Base-by-base conservation (phyloP, 768 basidiomycete genomes). In the Hydnum rufescens region DNA sequence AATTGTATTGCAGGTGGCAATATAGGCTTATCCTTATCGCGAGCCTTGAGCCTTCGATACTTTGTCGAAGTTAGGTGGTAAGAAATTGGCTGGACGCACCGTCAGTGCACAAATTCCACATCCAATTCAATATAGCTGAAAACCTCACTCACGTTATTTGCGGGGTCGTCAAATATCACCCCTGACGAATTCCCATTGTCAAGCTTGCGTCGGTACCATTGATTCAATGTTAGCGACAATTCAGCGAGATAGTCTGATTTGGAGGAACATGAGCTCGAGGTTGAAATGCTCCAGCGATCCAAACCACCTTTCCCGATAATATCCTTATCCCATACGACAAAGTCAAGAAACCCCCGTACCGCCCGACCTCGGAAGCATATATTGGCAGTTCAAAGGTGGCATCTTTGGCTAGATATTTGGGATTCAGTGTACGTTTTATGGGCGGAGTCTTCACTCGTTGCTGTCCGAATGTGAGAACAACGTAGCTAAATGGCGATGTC, bases 251-350 rank as follows among this genome's bases (percentile, higher is more conserved):
- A 54, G 28, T 54, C 53, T 52, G 31, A n/a, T n/a, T n/a, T n/a
- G n/a, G n/a, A n/a, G n/a, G 8, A 47, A 26, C 8, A 47, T 8
- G 44, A 26, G 16, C 13, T n/a, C n/a, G n/a, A n/a, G n/a, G n/a
- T n/a, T n/a, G n/a, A n/a, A n/a, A n/a, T n/a, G n/a, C n/a, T n/a
- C n/a, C n/a, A n/a, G n/a, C n/a, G n/a, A n/a, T n/a, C n/a, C n/a
- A n/a, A 51, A 32, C 32, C 43, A 52, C 51, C 51, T 30, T 54
- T 54, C 8, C 53, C 53, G 28, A 54, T 36, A 18, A 50, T 16
- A 34, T 54, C 53, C 48, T 54, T 54, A 42, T 54, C 53, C 53
- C 53, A 54, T n/a, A 54, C 53, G 23, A 54, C 48, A 8, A 54
- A 16, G n/a, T 54, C 48, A 48, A 54, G n/a, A 50, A 19, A 19